Conservation (phyloP, 768 basidiomycete species). For the Boletus patriciae region DNA sequence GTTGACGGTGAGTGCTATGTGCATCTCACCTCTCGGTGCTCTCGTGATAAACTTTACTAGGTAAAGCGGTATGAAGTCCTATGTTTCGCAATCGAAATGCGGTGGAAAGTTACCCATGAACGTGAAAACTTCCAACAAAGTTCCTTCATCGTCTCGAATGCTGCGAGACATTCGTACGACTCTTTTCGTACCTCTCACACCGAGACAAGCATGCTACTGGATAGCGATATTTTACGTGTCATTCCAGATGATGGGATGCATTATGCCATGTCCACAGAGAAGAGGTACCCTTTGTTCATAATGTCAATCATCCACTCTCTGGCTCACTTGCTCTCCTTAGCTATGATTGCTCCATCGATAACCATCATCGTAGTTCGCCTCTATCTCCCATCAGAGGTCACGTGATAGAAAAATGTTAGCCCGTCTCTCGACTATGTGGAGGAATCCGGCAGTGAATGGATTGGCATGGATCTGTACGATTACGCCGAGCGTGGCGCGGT, state of each 20-base stretch:
- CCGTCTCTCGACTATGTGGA: conserved; percentile 9
- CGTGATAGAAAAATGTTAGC: conserved; percentile 20
- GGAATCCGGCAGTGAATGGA: not conserved
- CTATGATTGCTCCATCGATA: not conserved
- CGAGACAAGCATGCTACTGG: conserved; percentile 6
- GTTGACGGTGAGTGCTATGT: conserved; percentile 20
- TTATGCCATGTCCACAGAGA: not conserved
- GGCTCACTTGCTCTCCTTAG: conserved; percentile 6
- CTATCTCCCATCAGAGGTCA: conserved; percentile 20
- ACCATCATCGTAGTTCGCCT: conserved; percentile 6
- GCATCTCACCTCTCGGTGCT: not conserved
- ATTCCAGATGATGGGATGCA: conserved; percentile 4
- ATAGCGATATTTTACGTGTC: conserved; percentile 22
- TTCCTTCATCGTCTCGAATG: conserved; percentile 17
- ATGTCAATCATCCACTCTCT: not conserved
- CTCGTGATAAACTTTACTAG: conserved; percentile 8
- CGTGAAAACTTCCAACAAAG: conserved; percentile 16
- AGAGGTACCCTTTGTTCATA: not conserved
- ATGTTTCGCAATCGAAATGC: conserved; percentile 29
- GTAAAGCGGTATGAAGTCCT: conserved; percentile 31
- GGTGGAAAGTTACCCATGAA: conserved; percentile 20
- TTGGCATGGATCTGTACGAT: conserved; percentile 2
- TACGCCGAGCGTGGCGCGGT: conserved; percentile 2
- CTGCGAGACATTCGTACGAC: not conserved
- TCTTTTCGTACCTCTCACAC: not conserved